Base-by-base conservation (phyloP, 148 eudicot genomes). In the Heliamphora exappendiculata region DNA sequence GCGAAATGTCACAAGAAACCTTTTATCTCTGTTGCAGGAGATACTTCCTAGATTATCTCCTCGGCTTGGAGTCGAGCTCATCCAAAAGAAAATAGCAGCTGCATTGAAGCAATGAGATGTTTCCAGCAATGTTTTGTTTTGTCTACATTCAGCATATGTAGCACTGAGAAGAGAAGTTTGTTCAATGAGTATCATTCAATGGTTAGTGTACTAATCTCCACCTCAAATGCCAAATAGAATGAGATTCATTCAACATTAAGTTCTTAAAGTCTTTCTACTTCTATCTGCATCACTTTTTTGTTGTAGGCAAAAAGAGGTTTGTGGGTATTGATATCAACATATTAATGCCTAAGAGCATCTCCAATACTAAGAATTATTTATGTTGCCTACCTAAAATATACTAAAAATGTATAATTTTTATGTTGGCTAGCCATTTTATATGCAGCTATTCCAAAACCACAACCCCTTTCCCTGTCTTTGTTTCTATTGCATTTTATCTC, bases 21-120 rank as follows among this genome's bases (percentile, higher is more conserved):
- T 5, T 12, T 49, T 42, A 73, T 66, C 59, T 77, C 60, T 33
- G 24, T 49, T 87, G 85, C 89, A 92, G 97, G 94, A 84, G 83
- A 82, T 76, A 41, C 91, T 92, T 60, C 94, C 97, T 24, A 88
- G 92, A 81, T 79, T 90, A 44, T 92, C 97, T 65, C 97, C 97
- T 53, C 97, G 97, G 51, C 83, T 86, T 51, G 84, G 90, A 42
- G 91, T 88, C 16, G 97, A 87, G 82, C 82, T 87, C 58, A 76
- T 92, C 69, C 94, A 89, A 55, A 86, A 82, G 87, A 90, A 92
- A 81, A 74, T 92, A 59, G 89, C 89, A 31, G 92, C 88, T 22
- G 92, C 89, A 72, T 78, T 91, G 51, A 66, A 50, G 54, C 76
- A 74, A 65, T 79, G 74, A 82, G 53, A 31, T 26, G 58, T 63